phyloP scores from a whole-genome alignment of 73 alveolate species.

The Symbiodinium natans region DNA sequence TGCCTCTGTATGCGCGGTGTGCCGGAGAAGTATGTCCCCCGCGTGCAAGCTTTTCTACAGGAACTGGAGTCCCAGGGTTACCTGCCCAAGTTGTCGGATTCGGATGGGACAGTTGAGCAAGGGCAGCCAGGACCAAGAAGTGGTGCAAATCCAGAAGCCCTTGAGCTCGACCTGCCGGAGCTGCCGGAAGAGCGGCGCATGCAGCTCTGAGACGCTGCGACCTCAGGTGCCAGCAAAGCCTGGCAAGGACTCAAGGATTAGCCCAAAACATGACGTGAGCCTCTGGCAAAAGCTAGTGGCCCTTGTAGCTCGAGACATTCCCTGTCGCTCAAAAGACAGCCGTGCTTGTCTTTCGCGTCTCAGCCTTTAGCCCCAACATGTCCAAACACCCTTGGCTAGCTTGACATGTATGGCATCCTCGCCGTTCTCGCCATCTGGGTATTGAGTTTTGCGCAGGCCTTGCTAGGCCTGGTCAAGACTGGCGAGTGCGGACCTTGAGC shows the following conservation, averaged over 20 bases:
- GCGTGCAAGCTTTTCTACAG: background rate
- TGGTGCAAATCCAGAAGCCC: background rate
- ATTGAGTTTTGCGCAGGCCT: too few species aligned
- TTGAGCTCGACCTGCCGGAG: background rate
- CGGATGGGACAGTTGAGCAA: background rate
- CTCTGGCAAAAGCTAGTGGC: too few species aligned
- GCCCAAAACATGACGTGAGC: too few species aligned
- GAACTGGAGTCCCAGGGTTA: background rate
- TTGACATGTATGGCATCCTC: too few species aligned
- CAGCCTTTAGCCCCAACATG: too few species aligned
- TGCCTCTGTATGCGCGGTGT: background rate
- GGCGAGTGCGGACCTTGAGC: constrained; percentile 23
- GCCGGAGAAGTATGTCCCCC: background rate
- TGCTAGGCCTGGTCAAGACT: constrained; percentile 47
- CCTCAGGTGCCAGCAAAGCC: constrained; percentile 2
- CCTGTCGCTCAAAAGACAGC: too few species aligned
- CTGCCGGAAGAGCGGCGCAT: too few species aligned
- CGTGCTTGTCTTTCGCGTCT: too few species aligned
- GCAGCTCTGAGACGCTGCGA: too few species aligned
- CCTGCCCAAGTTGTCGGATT: background rate
- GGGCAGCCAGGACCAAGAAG: background rate
- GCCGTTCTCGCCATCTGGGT: too few species aligned
- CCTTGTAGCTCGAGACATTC: too few species aligned
- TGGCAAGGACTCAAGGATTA: background rate
- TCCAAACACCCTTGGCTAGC: too few species aligned